Percentiles rank a stretch among this genome's conserved stretches.
These are phyloP conservation scores for Populus trichocarpa DNA, from an alignment of 441 rosid species.

Conservation along the genomic window DNA sequence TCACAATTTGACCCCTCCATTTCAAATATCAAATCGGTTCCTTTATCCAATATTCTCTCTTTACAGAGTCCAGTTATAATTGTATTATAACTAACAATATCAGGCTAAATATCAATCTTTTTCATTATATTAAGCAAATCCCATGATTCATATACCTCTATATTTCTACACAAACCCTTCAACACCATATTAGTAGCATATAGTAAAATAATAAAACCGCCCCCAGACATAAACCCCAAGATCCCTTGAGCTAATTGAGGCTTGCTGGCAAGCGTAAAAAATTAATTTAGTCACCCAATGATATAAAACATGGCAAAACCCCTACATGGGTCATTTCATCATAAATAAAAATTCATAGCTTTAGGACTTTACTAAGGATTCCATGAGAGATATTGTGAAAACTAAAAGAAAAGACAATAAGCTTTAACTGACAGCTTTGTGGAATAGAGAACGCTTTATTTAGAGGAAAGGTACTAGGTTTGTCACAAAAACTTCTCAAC, in stretches of 20 bases:
- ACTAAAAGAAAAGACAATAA: slow-evolving; percentile 22
- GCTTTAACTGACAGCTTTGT: slow-evolving; percentile 34
- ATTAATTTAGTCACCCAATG: slow-evolving; percentile 50
- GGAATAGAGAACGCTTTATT: slow-evolving; percentile 42
- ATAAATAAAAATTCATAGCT: slow-evolving; percentile 43
- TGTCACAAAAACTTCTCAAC: slow-evolving; percentile 28
- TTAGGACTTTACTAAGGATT: slow-evolving; percentile 46
- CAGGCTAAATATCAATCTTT: slow-evolving; percentile 44
- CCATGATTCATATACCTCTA: slow-evolving; percentile 30
- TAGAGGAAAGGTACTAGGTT: slow-evolving; percentile 19
- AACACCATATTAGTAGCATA: slow-evolving; percentile 43
- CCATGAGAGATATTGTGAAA: slow-evolving; percentile 40
- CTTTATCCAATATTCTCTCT: slow-evolving; percentile 48
- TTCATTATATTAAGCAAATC: slow-evolving; percentile 62
- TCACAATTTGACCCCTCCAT: slow-evolving; percentile 60
- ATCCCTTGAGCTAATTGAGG: slow-evolving; percentile 42
- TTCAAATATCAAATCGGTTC: slow-evolving; percentile 48
- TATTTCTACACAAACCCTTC: slow-evolving; percentile 49
- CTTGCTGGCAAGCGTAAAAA: slow-evolving; percentile 37
- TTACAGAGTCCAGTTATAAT: slow-evolving; percentile 70
- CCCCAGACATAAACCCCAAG: slow-evolving; percentile 45
- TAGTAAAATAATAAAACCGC: slow-evolving; percentile 43
- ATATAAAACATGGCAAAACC: slow-evolving; percentile 33
- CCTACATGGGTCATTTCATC: slow-evolving; percentile 32
- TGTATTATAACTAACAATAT: slow-evolving; percentile 62